phyloP scores from a whole-genome alignment of 2,329 filamentous ascomycete species.

The Exophiala xenobiotica region DNA sequence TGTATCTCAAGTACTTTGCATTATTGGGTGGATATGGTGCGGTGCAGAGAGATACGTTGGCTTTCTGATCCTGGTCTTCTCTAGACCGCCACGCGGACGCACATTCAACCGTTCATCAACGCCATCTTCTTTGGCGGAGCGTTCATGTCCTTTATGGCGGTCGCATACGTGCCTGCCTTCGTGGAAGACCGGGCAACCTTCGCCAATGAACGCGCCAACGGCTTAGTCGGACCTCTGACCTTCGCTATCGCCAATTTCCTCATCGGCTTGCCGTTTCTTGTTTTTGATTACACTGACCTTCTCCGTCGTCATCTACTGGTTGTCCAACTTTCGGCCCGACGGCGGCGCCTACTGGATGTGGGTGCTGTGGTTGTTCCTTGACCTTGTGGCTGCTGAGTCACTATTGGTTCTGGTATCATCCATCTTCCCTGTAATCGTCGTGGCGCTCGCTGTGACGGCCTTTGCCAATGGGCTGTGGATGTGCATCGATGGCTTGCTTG shows the following conservation, averaged over 20 bases:
- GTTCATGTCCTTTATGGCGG: constrained; percentile 77
- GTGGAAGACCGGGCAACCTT: constrained; percentile 73
- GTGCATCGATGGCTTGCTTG: constrained; percentile 79
- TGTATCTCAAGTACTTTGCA: no score
- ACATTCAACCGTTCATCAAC: constrained; percentile 69
- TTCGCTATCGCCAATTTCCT: constrained; percentile 78
- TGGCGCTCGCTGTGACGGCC: constrained; percentile 73
- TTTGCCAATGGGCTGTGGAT: constrained; percentile 90
- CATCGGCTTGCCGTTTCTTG: constrained; percentile 75
- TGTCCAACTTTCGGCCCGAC: constrained; percentile 68
- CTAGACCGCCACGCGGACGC: constrained; percentile 27
- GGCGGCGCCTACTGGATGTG: constrained; percentile 69
- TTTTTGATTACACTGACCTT: constrained; percentile 75
- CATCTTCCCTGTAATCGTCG: constrained; percentile 75
- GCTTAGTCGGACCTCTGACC: constrained; percentile 70
- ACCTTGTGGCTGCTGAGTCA: constrained; percentile 76
- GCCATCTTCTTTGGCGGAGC: constrained; percentile 73
- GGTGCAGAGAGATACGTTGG: no score
- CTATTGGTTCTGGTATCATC: constrained; percentile 74
- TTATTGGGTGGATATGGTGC: no score
- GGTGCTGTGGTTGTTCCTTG: constrained; percentile 81
- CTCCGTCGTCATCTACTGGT: constrained; percentile 73
- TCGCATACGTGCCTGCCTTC: constrained; percentile 80
- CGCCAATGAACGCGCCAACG: constrained; percentile 76
- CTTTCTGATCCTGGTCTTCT: no score